Base-by-base conservation (phyloP, 371 early-diverging fungal genomes). In the Mucor sp. region DNA sequence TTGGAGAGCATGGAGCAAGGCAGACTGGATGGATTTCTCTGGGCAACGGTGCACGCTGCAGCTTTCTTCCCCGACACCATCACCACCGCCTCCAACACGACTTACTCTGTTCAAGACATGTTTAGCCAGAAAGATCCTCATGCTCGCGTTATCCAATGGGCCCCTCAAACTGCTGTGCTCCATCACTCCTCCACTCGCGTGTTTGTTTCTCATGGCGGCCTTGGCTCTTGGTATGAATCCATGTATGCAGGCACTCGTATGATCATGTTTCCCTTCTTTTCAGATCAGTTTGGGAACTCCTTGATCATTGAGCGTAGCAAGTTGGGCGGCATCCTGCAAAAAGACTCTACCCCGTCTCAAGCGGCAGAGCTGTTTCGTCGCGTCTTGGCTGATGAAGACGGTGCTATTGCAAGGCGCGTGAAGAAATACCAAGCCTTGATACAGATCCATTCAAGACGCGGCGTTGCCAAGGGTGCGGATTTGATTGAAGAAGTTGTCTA, bases 161-260 rank as follows among this genome's bases (percentile, higher is more conserved):
- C 78, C 0, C 84, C 81, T 21, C 84, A 84, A 33, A 62, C 70
- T 28, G 74, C 80, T 19, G 69, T 84, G 30, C 74, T 84, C 17
- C 35, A 64, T 0, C 82, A 84, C 28, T 61, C 74, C 19, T 74
- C 78, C 0, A 74, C 71, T 14, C 8, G 17, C 1, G 37, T 78
- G 0, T 84, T 81, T 58, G 37, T 84, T 0, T 71, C 76, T 7
- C 82, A 81, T 39, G 66, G 84, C 23, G 84, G 84, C 25, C 66
- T 71, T 4, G 76, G 65, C 6, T 78, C 77, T 19, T 37, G 74
- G 17, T 72, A 67, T 48, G 82, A 84, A 66, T 71, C 74, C 1
- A 47, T 80, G 14, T 73, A 71, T 53, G 32, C 68, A 58, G 80
- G 79, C 11, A 71, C 55, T 12, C 77, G 67, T 3, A 58, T 81